Evolutionary conservation across 208 protist species (phyloP).

Genomic region (Trypanosoma theileri): DNA sequence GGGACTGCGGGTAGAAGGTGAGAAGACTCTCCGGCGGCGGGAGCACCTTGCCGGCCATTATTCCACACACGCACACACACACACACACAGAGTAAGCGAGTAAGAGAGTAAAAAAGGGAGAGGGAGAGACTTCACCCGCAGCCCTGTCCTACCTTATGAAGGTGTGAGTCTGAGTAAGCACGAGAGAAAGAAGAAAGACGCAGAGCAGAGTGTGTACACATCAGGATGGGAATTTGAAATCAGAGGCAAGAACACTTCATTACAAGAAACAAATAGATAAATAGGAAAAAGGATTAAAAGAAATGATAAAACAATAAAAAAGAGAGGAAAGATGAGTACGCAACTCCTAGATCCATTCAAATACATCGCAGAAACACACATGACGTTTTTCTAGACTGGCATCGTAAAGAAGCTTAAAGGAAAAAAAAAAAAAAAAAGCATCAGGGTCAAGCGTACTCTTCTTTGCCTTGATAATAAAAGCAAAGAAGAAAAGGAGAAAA

Average conservation of each 20-base stretch:
- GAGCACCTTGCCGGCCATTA: slow-evolving; percentile 25
- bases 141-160: neutral
- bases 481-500: neutral
- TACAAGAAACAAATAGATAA: neutral
- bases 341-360: neutral
- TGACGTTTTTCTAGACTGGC: too few relatives aligned
- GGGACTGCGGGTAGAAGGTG: slow-evolving; percentile 70
- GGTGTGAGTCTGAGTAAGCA: too few relatives aligned
- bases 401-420: neutral
- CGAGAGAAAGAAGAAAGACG: neutral
- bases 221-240: too few relatives aligned
- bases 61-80: neutral
- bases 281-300: neutral
- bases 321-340: neutral
- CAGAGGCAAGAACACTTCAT: neutral
- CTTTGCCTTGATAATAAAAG: too few relatives aligned
- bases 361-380: slow-evolving; percentile 6
- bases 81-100: neutral
- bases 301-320: slow-evolving; percentile 3
- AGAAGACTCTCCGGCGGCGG: slow-evolving; percentile 12
- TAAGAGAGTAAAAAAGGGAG: slow-evolving; percentile 10
- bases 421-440: neutral
- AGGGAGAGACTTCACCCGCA: neutral
- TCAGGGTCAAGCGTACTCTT: neutral
- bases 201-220: too few relatives aligned